A percentile compares a stretch with the other conserved stretches of the same genome.
These are phyloP conservation scores for Pascua sp. DNA, from an alignment of 1,284 basidiomycete genomes.

Conservation along the genomic window DNA sequence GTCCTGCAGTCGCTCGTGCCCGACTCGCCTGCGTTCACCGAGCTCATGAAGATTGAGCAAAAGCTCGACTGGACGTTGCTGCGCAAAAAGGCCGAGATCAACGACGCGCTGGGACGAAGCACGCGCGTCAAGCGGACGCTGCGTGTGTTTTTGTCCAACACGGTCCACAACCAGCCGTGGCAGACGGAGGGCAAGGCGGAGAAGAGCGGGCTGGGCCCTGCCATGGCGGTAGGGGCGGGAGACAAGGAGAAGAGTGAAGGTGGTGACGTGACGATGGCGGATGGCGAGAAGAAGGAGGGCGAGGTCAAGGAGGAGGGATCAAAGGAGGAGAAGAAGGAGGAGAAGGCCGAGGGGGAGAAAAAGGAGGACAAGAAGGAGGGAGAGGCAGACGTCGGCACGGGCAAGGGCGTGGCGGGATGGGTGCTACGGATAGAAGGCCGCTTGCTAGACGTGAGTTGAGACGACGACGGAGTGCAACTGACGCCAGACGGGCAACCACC, in stretches of 20 bases:
- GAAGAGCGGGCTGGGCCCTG: background rate
- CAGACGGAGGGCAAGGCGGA: conserved; percentile 53
- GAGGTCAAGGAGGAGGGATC: background rate
- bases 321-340: conserved; percentile 4
- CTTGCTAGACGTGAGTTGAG: conserved; percentile 57
- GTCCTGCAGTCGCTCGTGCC: conserved; percentile 54
- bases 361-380: conserved; percentile 4
- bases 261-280: conserved; percentile 6
- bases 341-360: conserved; percentile 4
- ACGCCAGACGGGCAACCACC: conserved; percentile 53
- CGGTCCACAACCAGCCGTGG: conserved; percentile 80
- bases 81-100: conserved; percentile 83
- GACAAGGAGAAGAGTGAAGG: background rate
- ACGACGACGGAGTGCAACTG: background rate
- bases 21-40: conserved; percentile 80
- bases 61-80: conserved; percentile 94
- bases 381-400: conserved; percentile 58
- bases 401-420: conserved; percentile 86
- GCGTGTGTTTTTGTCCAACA: conserved; percentile 84
- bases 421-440: conserved; percentile 83
- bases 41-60: conserved; percentile 81
- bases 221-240: background rate
- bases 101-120: conserved; percentile 64
- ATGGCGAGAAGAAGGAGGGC: conserved; percentile 7
- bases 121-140: conserved; percentile 65